Evolutionary conservation across 2,329 filamentous ascomycete genomes (phyloP).

Genomic region (Hirsutella thompsonii): DNA sequence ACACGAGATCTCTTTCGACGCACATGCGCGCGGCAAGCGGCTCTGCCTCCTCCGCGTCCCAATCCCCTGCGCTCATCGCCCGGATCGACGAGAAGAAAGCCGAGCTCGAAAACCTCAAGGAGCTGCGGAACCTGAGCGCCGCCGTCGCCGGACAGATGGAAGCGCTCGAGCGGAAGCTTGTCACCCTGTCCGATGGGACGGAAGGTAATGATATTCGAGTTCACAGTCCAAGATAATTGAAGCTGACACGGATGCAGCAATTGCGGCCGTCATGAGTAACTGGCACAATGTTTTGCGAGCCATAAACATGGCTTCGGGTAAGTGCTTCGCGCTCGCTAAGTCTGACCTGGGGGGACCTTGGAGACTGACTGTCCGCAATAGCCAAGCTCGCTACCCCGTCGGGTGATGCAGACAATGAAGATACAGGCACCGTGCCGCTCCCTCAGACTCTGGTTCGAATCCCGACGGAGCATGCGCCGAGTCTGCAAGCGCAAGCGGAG

Average conservation of each 20-base stretch:
- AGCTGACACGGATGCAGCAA: conserved; percentile 37
- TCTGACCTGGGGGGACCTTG: background rate
- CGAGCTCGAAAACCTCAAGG: conserved; percentile 66
- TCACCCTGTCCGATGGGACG: conserved; percentile 67
- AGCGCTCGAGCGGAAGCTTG: conserved; percentile 62
- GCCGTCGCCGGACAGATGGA: conserved; percentile 75
- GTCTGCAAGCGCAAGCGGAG: conserved; percentile 48
- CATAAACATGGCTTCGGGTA: conserved; percentile 78
- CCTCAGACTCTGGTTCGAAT: conserved; percentile 78
- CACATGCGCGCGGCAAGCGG: conserved; percentile 53
- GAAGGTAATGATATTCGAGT: conserved; percentile 40
- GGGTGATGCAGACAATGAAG: conserved; percentile 18
- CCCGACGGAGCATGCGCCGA: conserved; percentile 63
- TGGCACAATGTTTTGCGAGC: conserved; percentile 80
- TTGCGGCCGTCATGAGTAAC: conserved; percentile 73
- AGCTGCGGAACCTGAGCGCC: conserved; percentile 66
- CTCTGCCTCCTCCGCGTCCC: conserved; percentile 36
- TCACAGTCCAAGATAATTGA: conserved; percentile 12
- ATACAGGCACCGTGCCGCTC: conserved; percentile 37
- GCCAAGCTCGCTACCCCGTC: conserved; percentile 57
- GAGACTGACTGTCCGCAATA: conserved; percentile 17
- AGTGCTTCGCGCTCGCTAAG: conserved; percentile 14
- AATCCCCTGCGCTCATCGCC: conserved; percentile 57
- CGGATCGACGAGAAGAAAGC: conserved; percentile 78
- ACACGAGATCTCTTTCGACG: conserved; percentile 44